phyloP scores from a whole-genome alignment of 139 green algal species.

The Picochlorum sp. region DNA sequence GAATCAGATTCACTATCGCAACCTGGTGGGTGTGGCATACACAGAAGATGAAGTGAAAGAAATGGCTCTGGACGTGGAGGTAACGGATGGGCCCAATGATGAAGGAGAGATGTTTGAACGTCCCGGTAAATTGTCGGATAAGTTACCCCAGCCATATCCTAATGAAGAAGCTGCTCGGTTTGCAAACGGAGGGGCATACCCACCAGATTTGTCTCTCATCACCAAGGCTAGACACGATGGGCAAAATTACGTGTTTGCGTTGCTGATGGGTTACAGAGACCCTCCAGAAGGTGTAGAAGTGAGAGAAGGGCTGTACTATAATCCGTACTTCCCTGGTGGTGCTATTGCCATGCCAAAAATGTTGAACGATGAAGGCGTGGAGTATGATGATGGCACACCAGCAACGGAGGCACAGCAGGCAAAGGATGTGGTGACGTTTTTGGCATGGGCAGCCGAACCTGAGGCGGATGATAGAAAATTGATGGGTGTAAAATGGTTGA shows the following conservation, averaged over 20 bases:
- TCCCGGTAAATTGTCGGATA: constrained; percentile 80
- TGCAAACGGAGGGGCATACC: constrained; percentile 97
- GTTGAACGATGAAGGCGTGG: constrained; percentile 90
- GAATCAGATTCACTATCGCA: constrained; percentile 83
- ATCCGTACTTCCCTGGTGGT: constrained; percentile 98
- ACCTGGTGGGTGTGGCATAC: constrained; percentile 93
- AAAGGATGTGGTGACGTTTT: constrained; percentile 90
- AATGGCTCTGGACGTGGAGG: constrained; percentile 81
- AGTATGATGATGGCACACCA: constrained; percentile 97
- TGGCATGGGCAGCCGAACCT: constrained; percentile 85
- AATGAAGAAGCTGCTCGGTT: constrained; percentile 88
- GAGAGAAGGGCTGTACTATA: constrained; percentile 98
- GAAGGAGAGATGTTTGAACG: constrained; percentile 95
- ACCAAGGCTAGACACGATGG: constrained; percentile 93
- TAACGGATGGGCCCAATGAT: constrained; percentile 92
- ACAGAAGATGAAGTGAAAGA: constrained; percentile 97
- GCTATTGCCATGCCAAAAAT: constrained; percentile 99
- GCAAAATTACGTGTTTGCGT: constrained; percentile 95
- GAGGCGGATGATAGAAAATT: constrained; percentile 93
- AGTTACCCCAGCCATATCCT: constrained; percentile 77
- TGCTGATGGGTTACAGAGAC: constrained; percentile 95
- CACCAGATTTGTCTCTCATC: constrained; percentile 94
- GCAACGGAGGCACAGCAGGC: constrained; percentile 89
- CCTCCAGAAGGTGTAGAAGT: constrained; percentile 87
- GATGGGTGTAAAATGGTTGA: constrained; percentile 95